These are phyloP conservation scores for Mycena epipterygia DNA, from an alignment of 768 basidiomycete species.

Conservation along the genomic window DNA sequence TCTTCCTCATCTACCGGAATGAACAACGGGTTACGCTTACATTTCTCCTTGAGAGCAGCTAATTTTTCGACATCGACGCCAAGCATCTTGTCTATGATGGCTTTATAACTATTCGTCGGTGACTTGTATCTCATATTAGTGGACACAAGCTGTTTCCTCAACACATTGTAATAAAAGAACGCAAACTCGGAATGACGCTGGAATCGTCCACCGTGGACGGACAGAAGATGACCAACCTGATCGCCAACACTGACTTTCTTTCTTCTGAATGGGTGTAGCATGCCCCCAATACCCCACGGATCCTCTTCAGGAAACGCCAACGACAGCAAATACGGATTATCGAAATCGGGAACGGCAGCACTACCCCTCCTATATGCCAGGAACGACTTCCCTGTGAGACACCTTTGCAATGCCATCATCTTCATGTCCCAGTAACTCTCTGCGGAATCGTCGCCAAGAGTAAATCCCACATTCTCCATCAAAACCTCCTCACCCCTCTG, in stretches of 20 bases:
- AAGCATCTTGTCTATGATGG: not conserved
- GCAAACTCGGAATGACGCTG: slow-evolving; percentile 27
- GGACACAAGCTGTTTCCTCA: slow-evolving; percentile 29
- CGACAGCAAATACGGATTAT: slow-evolving; percentile 10
- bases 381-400: not conserved
- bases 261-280: not conserved
- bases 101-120: not conserved
- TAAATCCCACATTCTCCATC: slow-evolving; percentile 40
- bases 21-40: not conserved
- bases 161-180: slow-evolving; percentile 35
- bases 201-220: not conserved
- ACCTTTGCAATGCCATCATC: not conserved
- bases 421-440: slow-evolving; percentile 24
- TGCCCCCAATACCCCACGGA: slow-evolving; percentile 3
- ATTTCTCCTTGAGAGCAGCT: not conserved
- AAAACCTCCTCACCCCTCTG: slow-evolving; percentile 5
- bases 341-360: not conserved
- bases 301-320: slow-evolving; percentile 3
- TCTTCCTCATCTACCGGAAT: not conserved
- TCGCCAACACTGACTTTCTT: not conserved
- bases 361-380: not conserved
- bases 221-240: not conserved
- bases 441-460: slow-evolving; percentile 32
- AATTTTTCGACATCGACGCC: not conserved
- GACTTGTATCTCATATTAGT: not conserved